Base-by-base conservation (phyloP, 106 monocot genomes). In the Hemerocallis citrina region DNA sequence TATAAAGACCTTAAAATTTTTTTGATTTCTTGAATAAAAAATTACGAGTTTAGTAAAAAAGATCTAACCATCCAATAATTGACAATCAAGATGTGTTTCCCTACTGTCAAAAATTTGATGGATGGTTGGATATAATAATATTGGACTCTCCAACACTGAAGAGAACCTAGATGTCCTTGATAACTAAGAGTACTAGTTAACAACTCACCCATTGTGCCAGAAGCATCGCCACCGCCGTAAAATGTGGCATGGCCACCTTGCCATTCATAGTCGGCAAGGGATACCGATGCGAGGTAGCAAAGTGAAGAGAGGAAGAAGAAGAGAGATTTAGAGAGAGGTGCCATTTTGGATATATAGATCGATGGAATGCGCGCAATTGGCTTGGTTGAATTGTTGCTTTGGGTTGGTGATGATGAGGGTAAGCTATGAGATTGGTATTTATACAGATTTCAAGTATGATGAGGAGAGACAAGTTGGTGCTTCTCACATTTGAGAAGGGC, bases 191-290 rank as follows among this genome's bases (percentile, higher is more conserved):
- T 7, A 12, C 13, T 54, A 10, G 0, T 6, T 32, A 32, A 21
- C 41, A 19, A 67, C 65, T 62, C 36, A 83, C 83, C 83, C 83
- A 83, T 83, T 24, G 83, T 83, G 46, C 83, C 83, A 1, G 83
- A 59, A 15, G 83, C 78, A 38, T 83, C 78, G 35, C 78, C 62
- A 9, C 83, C 83, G 15, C 78, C 83, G 57, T 78, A 83, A 63
- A 83, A 83, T 0, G 83, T 83, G 11, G 83, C 83, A 31, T 78
- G 83, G 11, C 65, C 78, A 17, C 47, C 57, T 31, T 83, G 34
- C 83, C 83, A 83, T 1, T 44, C 75, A 2, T 48, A 48, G 36
- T 67, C 71, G 1, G 43, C 80, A 4, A 57, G 19, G 57, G 48
- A 35, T 11, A 13, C 15, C 0, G 57, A 4, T 1, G 43, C 14